phyloP scores from a whole-genome alignment of 768 basidiomycete species.

The Cystofilobasidium ferigula region DNA sequence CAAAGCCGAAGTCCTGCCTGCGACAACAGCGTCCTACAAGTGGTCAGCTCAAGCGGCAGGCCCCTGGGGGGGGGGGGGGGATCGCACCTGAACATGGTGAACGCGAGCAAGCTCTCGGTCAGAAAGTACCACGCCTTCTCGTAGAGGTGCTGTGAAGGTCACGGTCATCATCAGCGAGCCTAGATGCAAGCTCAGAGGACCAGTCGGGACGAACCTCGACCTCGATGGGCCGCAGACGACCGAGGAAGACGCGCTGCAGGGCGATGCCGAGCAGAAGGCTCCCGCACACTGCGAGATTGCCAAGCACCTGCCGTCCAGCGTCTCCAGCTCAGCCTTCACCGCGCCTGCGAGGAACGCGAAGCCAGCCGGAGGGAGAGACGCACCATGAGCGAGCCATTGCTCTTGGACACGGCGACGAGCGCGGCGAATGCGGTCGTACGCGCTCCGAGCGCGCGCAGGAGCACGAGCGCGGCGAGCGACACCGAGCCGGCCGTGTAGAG shows the following conservation, averaged over 20 bases:
- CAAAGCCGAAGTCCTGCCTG: conserved; percentile 37
- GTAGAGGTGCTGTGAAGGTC: conserved; percentile 62
- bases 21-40: not conserved
- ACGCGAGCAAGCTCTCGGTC: conserved; percentile 87
- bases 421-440: conserved; percentile 91
- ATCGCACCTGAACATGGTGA: conserved; percentile 74
- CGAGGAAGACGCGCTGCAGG: conserved; percentile 83
- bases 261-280: conserved; percentile 64
- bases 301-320: conserved; percentile 53
- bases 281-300: conserved; percentile 75
- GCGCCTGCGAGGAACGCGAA: conserved; percentile 17
- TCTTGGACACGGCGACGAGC: conserved; percentile 81
- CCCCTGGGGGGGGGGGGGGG: not conserved
- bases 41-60: not conserved
- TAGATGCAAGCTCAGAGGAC: too few species aligned
- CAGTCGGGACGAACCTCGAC: conserved; percentile 61
- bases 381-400: conserved; percentile 84
- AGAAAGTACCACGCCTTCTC: conserved; percentile 96
- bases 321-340: conserved; percentile 11
- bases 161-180: too few species aligned
- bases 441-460: conserved; percentile 66
- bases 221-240: conserved; percentile 71
- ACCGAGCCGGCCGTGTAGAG: conserved; percentile 61
- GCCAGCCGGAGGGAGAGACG: conserved; percentile 30
- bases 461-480: conserved; percentile 57